Evolutionary conservation across 108 stramenopile species (phyloP), one percentile per base, ranked within the genome.

Genomic region (Cafeteria roenbergensis): DNA sequence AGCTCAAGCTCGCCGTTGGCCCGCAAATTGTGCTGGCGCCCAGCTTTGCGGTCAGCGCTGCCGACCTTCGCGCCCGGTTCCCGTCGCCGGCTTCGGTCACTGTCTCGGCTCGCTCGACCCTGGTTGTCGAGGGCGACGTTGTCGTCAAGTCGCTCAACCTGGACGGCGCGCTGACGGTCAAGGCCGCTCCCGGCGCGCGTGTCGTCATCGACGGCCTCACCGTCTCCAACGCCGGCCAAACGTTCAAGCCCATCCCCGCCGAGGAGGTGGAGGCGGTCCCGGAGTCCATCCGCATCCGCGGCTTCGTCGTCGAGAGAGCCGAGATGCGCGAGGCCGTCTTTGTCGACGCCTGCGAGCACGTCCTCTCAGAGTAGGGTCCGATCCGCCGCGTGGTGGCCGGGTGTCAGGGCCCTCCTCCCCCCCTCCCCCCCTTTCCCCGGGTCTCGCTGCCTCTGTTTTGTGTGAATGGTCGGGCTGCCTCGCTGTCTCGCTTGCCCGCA

Each of bases 1-100:
- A 90, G 57, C 33, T 74, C 37, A 77, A 87, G 31, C 68, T 77
- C 42, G 20, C 28, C 0, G 81, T 80, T 59, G 86, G 88, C 42
- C 86, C 90, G 22, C 75, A 82, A 33, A 71, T 88, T 61, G 89
- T 94, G 3, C 34, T 89, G 37, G 74, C 72, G 38, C 90, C 93
- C 28, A 70, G 78, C 52, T 84, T 88, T 68, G 82, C 72, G 30
- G 62, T 68, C n/a, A 84, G 83, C 32, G 75, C 79, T 4, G 84
- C 64, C 30, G 90, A 89, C 57, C 79, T 82, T 24, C 79, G 74
- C 62, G 67, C 59, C 38, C 68, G 68, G 58, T 85, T 94, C 65
- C 78, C 88, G 9, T 68, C 64, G 63, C 88, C 88, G 1, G 77
- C 76, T 0, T 76, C 78, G 36, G 84, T 91, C 14, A 84, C 77